phyloP scores from a whole-genome alignment of 2,329 filamentous ascomycete species.

The Xylaria hypoxylon region DNA sequence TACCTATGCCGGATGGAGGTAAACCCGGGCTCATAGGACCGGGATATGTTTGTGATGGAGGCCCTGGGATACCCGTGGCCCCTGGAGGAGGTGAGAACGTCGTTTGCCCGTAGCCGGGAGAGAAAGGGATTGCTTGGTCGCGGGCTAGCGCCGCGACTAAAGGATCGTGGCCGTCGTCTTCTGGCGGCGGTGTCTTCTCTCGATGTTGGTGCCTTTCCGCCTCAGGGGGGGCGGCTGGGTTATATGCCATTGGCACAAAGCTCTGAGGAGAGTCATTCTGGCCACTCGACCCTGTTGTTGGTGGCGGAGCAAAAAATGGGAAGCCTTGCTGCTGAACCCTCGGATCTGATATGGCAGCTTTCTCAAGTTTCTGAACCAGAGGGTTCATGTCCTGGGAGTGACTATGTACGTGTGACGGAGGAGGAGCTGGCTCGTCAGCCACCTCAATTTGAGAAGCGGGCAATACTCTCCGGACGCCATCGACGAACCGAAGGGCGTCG shows the following conservation, averaged over 20 bases:
- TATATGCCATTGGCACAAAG: conserved; percentile 78
- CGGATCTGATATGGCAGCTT: conserved; percentile 72
- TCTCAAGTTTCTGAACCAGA: conserved; percentile 79
- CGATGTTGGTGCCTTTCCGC: conserved; percentile 78
- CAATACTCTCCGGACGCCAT: conserved; percentile 73
- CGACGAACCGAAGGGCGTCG: conserved; percentile 77
- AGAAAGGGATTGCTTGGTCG: conserved; percentile 66
- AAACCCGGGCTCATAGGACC: conserved; percentile 47
- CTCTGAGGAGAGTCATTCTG: conserved; percentile 53
- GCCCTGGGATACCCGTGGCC: conserved; percentile 56
- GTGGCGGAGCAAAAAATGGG: conserved; percentile 57
- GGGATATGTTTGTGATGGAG: conserved; percentile 41
- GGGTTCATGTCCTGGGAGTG: conserved; percentile 67
- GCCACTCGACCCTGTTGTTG: conserved; percentile 51
- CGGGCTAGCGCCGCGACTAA: conserved; percentile 68
- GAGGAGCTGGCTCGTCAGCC: conserved; percentile 71
- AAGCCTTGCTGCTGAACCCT: conserved; percentile 53
- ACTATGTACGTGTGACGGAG: conserved; percentile 52
- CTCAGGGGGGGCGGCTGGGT: conserved; percentile 80
- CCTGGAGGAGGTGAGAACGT: conserved; percentile 56
- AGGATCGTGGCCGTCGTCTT: conserved; percentile 71
- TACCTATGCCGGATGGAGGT: conserved; percentile 55
- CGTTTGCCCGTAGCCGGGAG: conserved; percentile 60
- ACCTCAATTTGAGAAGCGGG: conserved; percentile 71
- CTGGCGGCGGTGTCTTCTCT: conserved; percentile 82